These are phyloP conservation scores for Termitomyces sp. DNA, from an alignment of 768 basidiomycete species.

Conservation along the genomic window DNA sequence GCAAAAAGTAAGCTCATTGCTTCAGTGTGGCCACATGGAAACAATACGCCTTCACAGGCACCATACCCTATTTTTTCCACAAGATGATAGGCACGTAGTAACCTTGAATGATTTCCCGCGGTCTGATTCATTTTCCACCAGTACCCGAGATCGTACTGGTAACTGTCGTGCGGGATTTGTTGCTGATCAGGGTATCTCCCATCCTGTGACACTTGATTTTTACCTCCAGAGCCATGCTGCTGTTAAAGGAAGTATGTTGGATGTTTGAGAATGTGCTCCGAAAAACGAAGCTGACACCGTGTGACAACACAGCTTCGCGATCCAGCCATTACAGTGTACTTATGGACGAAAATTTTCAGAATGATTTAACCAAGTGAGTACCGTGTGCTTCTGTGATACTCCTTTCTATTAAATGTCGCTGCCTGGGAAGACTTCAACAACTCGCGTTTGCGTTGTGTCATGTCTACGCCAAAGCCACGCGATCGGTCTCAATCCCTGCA, in stretches of 20 bases:
- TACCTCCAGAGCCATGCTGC: conserved; percentile 55
- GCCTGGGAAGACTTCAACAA: conserved; percentile 30
- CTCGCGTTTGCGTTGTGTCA: conserved; percentile 53
- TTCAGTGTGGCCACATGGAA: background rate
- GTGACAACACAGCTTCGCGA: conserved; percentile 34
- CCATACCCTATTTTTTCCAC: conserved; percentile 49
- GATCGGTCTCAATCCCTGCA: conserved; percentile 67
- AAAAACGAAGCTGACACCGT: background rate
- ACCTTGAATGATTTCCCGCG: background rate
- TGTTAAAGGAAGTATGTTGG: conserved; percentile 39
- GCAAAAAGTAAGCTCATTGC: conserved; percentile 31
- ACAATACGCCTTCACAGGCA: conserved; percentile 16
- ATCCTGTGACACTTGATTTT: conserved; percentile 54
- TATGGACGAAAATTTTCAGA: conserved; percentile 27
- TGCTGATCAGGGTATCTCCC: conserved; percentile 41
- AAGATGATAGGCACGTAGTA: conserved; percentile 17
- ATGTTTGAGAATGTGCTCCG: background rate
- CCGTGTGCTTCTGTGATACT: background rate
- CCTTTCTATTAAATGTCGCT: background rate
- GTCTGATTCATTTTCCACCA: conserved; percentile 9
- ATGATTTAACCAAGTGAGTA: conserved; percentile 20
- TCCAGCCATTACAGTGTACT: conserved; percentile 54
- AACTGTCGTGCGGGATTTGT: conserved; percentile 47
- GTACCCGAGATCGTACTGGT: conserved; percentile 52
- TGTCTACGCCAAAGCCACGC: conserved; percentile 62